Percentiles rank a stretch among this genome's conserved stretches.
phyloP scores from a whole-genome alignment of 2,329 filamentous ascomycete genomes.

The Verticillium longisporum region DNA sequence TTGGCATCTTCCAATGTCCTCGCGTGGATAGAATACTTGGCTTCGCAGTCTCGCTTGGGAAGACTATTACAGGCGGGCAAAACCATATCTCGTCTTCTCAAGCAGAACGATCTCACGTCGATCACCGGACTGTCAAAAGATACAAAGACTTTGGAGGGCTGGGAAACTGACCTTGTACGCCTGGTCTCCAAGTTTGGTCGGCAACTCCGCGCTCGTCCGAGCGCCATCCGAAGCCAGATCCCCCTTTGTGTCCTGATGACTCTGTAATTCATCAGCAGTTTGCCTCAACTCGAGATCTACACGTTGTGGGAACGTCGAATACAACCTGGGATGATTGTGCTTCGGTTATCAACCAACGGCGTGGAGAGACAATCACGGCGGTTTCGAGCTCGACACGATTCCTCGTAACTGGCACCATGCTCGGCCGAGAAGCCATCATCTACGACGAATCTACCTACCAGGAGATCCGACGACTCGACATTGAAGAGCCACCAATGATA shows the following conservation, averaged over 20 bases:
- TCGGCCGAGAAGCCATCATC: neutral
- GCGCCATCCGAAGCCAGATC: neutral
- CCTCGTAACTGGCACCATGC: neutral
- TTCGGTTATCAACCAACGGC: neutral
- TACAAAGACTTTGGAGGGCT: neutral
- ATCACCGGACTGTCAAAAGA: neutral
- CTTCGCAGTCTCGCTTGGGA: neutral
- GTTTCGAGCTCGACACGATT: neutral
- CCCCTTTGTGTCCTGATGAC: neutral
- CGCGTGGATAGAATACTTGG: neutral
- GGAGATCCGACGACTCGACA: neutral
- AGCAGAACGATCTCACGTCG: neutral
- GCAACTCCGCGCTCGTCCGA: neutral
- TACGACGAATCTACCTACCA: neutral
- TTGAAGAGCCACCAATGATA: neutral
- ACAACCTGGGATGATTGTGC: neutral
- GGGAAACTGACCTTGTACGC: neutral
- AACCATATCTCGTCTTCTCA: neutral
- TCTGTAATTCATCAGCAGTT: neutral
- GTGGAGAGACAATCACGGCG: neutral
- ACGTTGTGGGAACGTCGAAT: neutral
- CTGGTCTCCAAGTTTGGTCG: neutral
- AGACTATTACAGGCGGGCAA: neutral
- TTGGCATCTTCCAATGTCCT: neutral
- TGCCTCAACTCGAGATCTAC: neutral